Base-by-base conservation (phyloP, 2,329 filamentous ascomycete genomes). In the Colletotrichum eremochloae region DNA sequence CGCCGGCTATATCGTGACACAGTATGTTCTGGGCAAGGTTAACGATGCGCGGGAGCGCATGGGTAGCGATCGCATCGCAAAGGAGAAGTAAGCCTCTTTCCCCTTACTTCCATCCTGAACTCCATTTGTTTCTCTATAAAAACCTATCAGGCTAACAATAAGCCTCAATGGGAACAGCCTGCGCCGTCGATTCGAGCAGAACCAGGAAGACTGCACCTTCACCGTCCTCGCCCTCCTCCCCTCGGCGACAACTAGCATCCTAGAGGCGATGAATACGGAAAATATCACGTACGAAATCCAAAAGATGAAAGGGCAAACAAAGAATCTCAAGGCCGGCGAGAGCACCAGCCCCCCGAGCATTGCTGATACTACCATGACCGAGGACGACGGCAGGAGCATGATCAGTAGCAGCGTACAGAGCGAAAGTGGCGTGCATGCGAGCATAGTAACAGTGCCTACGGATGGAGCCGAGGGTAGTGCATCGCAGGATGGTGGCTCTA, bases 121-220 rank as follows among this genome's bases (percentile, higher is more conserved):
- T 14, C 57, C 3, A 20, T 40, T 67, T 14, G 2, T 5, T 44
- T 20, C 12, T 53, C 42, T 9, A 24, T n/a, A 7, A 14, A 18
- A 11, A 29, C 4, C 40, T 14, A 31, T 48, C 15, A 11, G 18
- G 50, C 67, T 72, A 40, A 72, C 70, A 58, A 33, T 14, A 12
- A 14, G n/a, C 12, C 18, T 7, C 31, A 40, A 24, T 33, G 46
- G 40, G 36, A n/a, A 38, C 78, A 98, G 96, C 82, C 89, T 99
- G 74, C 95, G 95, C 63, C 93, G 96, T 71, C 93, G 96, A 79
- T 99, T 99, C 84, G 94, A 98, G 82, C 96, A 99, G 83, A 99
- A 99, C 82, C 96, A 99, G 81, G 96, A 97, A 81, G 96, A 99
- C 83, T 99, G 96, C 84, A 98, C 96, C 60, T 98, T 97, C 81